Conservation (phyloP, 768 basidiomycete genomes). For the Boletus speciosus region DNA sequence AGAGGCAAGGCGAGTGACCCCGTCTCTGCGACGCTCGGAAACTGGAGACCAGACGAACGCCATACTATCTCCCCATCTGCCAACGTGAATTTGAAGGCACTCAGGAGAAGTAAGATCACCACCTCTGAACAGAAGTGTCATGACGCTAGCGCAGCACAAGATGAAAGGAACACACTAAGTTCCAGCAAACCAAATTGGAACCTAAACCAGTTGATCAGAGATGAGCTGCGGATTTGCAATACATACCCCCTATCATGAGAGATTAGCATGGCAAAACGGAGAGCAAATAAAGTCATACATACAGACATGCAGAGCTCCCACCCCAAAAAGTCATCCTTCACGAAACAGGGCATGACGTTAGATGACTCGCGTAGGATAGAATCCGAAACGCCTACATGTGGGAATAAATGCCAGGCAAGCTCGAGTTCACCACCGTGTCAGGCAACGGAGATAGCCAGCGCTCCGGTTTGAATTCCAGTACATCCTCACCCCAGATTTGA, state of each 20-base stretch:
- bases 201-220: neutral
- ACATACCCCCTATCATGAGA: neutral
- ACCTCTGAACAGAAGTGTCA: neutral
- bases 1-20: neutral
- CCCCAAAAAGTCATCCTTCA: conserved; percentile 2
- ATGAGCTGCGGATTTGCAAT: neutral
- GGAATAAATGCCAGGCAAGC: neutral
- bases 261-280: neutral
- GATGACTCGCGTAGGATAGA: neutral
- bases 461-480: neutral
- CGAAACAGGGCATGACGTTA: neutral
- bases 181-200: conserved; percentile 4
- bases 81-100: neutral
- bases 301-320: conserved; percentile 1
- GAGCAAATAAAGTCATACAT: neutral
- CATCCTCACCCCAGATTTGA: conserved; percentile 3
- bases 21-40: neutral
- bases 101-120: neutral
- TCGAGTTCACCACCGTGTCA: neutral
- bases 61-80: neutral
- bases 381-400: neutral
- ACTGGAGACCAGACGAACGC: conserved; percentile 4
- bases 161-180: neutral
- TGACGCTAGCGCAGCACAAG: neutral
- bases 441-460: neutral